These are phyloP conservation scores for Carex kokanica DNA, from an alignment of 176 grass and related monocot species.

Conservation along the genomic window DNA sequence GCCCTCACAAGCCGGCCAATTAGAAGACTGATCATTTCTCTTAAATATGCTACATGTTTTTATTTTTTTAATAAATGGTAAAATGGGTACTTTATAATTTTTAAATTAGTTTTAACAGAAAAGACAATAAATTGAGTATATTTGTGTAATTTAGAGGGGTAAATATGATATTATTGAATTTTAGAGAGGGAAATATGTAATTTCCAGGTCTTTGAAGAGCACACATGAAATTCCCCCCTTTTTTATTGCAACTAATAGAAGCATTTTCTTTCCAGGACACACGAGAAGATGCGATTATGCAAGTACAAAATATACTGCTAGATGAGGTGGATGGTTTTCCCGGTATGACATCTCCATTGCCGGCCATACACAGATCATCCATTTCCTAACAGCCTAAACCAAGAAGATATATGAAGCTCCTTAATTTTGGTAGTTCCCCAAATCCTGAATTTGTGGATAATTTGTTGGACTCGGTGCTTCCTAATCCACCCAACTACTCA, in stretches of 20 bases:
- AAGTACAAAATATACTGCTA: background rate
- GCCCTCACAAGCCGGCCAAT: too few species aligned
- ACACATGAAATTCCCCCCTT: background rate
- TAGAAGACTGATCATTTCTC: too few species aligned
- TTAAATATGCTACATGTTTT: too few species aligned
- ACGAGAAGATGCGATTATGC: constrained; percentile 12
- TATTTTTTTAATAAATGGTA: too few species aligned
- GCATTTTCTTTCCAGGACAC: background rate
- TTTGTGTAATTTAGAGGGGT: too few species aligned
- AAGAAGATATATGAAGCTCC: constrained; percentile 25
- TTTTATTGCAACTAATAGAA: constrained; percentile 1
- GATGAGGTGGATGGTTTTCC: constrained; percentile 27
- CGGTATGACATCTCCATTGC: constrained; percentile 37
- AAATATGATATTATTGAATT: too few species aligned
- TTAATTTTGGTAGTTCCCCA: constrained; percentile 1
- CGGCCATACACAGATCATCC: constrained; percentile 37
- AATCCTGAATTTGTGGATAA: constrained; percentile 27
- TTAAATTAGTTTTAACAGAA: too few species aligned
- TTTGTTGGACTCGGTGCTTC: constrained; percentile 13
- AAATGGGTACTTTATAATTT: too few species aligned
- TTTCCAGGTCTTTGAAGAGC: too few species aligned
- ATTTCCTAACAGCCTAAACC: constrained; percentile 30
- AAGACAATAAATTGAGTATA: too few species aligned
- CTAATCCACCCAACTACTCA: constrained; percentile 15
- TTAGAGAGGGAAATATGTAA: too few species aligned